phyloP scores from a whole-genome alignment of 495 filamentous ascomycete genomes.

The Clohesyomyces aquaticus region DNA sequence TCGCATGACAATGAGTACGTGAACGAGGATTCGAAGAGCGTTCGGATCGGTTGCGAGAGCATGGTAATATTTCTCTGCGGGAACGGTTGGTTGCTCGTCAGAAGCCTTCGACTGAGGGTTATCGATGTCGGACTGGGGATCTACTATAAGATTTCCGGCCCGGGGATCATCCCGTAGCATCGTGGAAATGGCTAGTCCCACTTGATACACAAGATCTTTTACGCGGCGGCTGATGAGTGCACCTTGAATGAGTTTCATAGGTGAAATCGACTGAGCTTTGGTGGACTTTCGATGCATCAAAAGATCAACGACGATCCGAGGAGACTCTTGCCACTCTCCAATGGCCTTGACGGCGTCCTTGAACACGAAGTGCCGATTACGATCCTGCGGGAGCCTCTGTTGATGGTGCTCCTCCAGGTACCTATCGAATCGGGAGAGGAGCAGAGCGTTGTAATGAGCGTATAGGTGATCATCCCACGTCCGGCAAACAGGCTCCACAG shows the following conservation, averaged over 20 bases:
- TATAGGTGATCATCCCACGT: constrained; percentile 93
- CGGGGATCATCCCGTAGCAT: constrained; percentile 53
- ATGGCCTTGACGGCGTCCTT: constrained; percentile 60
- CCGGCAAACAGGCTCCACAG: constrained; percentile 73
- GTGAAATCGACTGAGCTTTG: constrained; percentile 54
- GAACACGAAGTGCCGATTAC: constrained; percentile 52
- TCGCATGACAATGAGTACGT: constrained; percentile 58
- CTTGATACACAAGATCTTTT: constrained; percentile 58
- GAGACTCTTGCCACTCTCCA: constrained; percentile 55
- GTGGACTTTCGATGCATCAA: constrained; percentile 55
- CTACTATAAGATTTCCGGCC: constrained; percentile 20
- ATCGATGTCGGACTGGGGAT: constrained; percentile 1
- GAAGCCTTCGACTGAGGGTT: not conserved
- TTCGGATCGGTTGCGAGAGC: constrained; percentile 54
- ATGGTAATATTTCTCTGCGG: constrained; percentile 23
- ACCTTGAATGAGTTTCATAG: constrained; percentile 68
- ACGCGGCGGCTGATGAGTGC: constrained; percentile 64
- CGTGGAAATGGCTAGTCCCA: constrained; percentile 60
- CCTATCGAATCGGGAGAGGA: constrained; percentile 69
- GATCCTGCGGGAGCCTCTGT: constrained; percentile 47
- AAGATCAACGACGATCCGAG: constrained; percentile 55
- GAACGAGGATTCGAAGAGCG: constrained; percentile 63
- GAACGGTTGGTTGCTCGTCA: constrained; percentile 1
- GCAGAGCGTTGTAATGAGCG: constrained; percentile 79
- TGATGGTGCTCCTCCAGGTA: constrained; percentile 58